Base-by-base conservation (phyloP, 2,329 filamentous ascomycete species). In the Fusarium sp. region DNA sequence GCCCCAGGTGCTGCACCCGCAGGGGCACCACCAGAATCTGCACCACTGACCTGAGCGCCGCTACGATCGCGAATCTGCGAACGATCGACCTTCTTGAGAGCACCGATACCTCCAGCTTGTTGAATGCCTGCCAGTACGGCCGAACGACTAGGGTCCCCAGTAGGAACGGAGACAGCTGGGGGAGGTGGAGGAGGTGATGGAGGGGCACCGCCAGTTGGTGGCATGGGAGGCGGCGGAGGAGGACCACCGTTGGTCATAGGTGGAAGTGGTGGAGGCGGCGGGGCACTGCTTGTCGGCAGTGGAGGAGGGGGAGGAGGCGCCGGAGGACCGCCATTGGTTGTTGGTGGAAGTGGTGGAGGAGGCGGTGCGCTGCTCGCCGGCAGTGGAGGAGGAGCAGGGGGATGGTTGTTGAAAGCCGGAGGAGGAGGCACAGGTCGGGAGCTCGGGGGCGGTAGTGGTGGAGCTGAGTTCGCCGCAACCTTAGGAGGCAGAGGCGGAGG, bases 11-110 rank as follows among this genome's bases (percentile, higher is more conserved):
- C 85, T 45, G 86, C 80, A 56, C 87, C 81, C 58, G 86, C 81
- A 60, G 84, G 72, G 39, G 83, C 84, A 71, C 83, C 84, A 28
- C 84, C 84, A 41, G 84, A 84, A 40, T 85, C 84, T 48, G 83
- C 83, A 68, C 86, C 83, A 41, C 77, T 68, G 43, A 93, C 87
- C 33, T 83, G 75, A 26, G 90, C 91, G 6, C 73, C 84, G 78
- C 91, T 93, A 67, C 92, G 86, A 79, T 94, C 91, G 71, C 87
- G 83, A 77, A 94, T 92, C 78, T 92, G 83, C 63, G 74, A 80
- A 63, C 88, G 86, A 67, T 91, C 89, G 32, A 95, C 91, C 80
- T 94, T 95, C 80, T 90, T 93, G 73, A 96, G 83, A 22, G 89
- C 82, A 24, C 82, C 86, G 63, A 91, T 87, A 62, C 89, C 89